A percentile compares a stretch with the other conserved stretches of the same genome.
These are phyloP conservation scores for Trifolium dubium DNA, from an alignment of 306 rosid species.

Conservation along the genomic window DNA sequence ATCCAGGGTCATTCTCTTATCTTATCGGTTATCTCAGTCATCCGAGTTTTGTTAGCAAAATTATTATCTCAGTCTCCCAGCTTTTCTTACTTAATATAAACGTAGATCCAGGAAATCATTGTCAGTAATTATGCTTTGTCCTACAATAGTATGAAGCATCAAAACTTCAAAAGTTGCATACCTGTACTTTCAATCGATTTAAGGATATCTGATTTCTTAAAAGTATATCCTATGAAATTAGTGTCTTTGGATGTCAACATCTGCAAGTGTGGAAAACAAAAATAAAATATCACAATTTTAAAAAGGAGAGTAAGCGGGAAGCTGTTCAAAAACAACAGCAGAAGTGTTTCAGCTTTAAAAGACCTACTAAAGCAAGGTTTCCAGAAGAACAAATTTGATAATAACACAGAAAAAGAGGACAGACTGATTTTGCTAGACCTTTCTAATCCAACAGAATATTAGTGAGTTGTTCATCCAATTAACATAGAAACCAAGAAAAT, in stretches of 20 bases:
- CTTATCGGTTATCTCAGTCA: background rate
- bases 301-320: slow-evolving; percentile 5
- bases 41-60: slow-evolving; percentile 12
- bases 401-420: slow-evolving; percentile 15
- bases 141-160: slow-evolving; percentile 27
- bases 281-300: background rate
- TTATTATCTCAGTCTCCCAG: slow-evolving; percentile 5
- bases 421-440: slow-evolving; percentile 17
- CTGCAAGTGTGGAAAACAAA: slow-evolving; percentile 53
- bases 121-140: slow-evolving; percentile 5
- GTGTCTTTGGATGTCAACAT: slow-evolving; percentile 97
- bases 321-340: slow-evolving; percentile 11
- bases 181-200: slow-evolving; percentile 88
- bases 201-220: slow-evolving; percentile 80
- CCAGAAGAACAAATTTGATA: slow-evolving; percentile 26
- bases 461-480: background rate
- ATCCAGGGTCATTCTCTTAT: slow-evolving; percentile 12
- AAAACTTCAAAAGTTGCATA: slow-evolving; percentile 41
- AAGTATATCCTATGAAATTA: slow-evolving; percentile 96
- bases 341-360: background rate
- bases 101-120: slow-evolving; percentile 18
- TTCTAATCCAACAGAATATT: slow-evolving; percentile 1
- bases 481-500: slow-evolving; percentile 11
- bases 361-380: slow-evolving; percentile 26
- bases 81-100: slow-evolving; percentile 14